phyloP scores from a whole-genome alignment of 179 eudicot genomes.

The Amaranthus tricolor region DNA sequence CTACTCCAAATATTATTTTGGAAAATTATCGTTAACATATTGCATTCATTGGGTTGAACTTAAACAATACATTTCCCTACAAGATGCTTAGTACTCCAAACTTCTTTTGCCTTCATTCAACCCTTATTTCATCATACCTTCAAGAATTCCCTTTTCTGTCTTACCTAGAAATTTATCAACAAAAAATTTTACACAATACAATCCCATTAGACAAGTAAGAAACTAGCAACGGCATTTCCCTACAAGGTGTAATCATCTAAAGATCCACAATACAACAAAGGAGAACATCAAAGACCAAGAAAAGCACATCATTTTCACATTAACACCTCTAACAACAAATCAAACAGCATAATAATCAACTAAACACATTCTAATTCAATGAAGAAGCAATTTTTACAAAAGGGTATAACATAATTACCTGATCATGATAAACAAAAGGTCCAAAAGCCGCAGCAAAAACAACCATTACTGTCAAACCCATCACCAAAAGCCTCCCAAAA shows the following conservation, averaged over 20 bases:
- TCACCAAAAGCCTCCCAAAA: constrained; percentile 48
- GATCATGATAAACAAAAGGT: constrained; percentile 81
- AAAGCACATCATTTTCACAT: constrained; percentile 16
- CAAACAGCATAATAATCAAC: constrained; percentile 11
- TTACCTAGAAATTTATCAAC: background rate
- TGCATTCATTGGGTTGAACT: too few species aligned
- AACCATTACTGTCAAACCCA: constrained; percentile 57
- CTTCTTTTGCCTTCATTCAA: background rate
- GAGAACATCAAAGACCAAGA: background rate
- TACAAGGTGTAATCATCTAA: background rate
- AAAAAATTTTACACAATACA: background rate
- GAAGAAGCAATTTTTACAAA: constrained; percentile 5
- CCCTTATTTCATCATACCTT: background rate
- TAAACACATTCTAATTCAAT: background rate
- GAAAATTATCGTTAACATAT: too few species aligned
- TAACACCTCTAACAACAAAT: constrained; percentile 4
- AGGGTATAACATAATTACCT: constrained; percentile 43
- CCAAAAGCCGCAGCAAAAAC: constrained; percentile 80
- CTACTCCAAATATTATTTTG: too few species aligned
- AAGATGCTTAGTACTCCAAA: background rate
- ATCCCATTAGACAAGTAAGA: background rate
- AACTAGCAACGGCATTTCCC: background rate
- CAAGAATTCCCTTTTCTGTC: too few species aligned
- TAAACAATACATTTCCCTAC: too few species aligned
- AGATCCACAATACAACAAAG: constrained; percentile 5